A percentile compares a stretch with the other conserved stretches of the same genome.
phyloP scores from a whole-genome alignment of 768 basidiomycete species.

The Rickenella mellea region DNA sequence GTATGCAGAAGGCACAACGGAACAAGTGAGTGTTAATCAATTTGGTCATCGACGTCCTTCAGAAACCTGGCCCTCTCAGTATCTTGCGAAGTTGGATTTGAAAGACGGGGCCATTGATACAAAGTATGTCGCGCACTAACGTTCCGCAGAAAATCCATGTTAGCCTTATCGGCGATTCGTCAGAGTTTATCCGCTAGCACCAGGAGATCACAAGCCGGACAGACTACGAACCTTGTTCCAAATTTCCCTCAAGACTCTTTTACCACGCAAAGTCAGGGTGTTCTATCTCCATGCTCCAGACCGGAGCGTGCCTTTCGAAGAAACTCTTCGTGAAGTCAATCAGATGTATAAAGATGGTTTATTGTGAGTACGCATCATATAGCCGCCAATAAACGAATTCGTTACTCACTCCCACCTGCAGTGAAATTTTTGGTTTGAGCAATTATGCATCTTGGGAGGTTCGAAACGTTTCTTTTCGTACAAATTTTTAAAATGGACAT shows the following conservation, averaged over 20 bases:
- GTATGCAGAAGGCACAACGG: slow-evolving; percentile 46
- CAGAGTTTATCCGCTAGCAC: slow-evolving; percentile 30
- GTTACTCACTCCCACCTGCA: slow-evolving; percentile 9
- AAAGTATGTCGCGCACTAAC: slow-evolving; percentile 24
- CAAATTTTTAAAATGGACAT: background rate
- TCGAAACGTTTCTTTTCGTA: slow-evolving; percentile 4
- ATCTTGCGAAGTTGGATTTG: slow-evolving; percentile 31
- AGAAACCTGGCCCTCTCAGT: slow-evolving; percentile 14
- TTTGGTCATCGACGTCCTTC: background rate
- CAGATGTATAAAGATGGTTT: slow-evolving; percentile 47
- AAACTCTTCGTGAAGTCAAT: slow-evolving; percentile 44
- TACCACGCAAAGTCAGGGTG: slow-evolving; percentile 35
- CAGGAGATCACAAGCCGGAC: slow-evolving; percentile 33
- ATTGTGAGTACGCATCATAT: slow-evolving; percentile 28
- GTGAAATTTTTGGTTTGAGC: slow-evolving; percentile 54
- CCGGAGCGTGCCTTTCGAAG: slow-evolving; percentile 44
- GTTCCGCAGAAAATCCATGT: background rate
- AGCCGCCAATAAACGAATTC: background rate
- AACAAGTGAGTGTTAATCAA: slow-evolving; percentile 25
- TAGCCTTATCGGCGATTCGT: background rate
- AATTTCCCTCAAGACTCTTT: slow-evolving; percentile 34
- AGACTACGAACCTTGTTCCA: slow-evolving; percentile 35
- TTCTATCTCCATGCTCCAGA: slow-evolving; percentile 58
- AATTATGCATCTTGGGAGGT: slow-evolving; percentile 52
- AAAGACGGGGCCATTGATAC: slow-evolving; percentile 35